phyloP scores from a whole-genome alignment of 306 rosid species.

The Castanea mollissima region DNA sequence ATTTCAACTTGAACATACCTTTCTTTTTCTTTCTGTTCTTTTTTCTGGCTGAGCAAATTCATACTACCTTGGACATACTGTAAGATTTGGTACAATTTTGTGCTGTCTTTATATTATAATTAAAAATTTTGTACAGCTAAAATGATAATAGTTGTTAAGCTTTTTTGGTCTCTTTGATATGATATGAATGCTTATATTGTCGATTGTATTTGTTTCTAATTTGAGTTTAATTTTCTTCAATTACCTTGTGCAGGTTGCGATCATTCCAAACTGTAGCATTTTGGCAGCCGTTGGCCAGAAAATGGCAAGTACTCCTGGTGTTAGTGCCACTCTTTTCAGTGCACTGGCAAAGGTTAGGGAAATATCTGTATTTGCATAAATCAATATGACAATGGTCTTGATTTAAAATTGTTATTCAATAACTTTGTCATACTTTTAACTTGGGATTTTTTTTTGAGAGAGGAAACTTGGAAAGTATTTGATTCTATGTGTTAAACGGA shows the following conservation, averaged over 20 bases:
- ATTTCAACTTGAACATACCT: not conserved
- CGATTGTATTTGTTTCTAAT: not conserved
- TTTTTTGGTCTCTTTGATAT: not conserved
- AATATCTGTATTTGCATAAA: conserved; percentile 6
- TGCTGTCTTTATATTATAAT: not conserved
- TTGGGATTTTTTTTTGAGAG: not conserved
- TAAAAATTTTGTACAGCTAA: not conserved
- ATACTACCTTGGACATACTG: not conserved
- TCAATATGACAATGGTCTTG: not conserved
- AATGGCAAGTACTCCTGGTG: conserved; percentile 99
- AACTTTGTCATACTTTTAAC: not conserved
- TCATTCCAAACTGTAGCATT: conserved; percentile 93
- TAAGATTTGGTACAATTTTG: not conserved
- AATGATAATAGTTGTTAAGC: not conserved
- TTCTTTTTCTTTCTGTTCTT: not conserved
- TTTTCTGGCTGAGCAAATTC: not conserved
- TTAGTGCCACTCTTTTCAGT: conserved; percentile 93
- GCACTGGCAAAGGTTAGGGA: conserved; percentile 92
- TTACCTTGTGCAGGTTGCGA: conserved; percentile 64
- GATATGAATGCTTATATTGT: not conserved
- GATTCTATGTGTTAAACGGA: not conserved
- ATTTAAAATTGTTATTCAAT: not conserved
- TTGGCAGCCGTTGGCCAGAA: conserved; percentile 98
- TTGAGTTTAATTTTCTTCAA: conserved; percentile 4
- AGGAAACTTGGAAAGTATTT: not conserved